Base-by-base conservation (phyloP, 192 early-diverging fungal genomes). In the Geosiphon pyriformis region DNA sequence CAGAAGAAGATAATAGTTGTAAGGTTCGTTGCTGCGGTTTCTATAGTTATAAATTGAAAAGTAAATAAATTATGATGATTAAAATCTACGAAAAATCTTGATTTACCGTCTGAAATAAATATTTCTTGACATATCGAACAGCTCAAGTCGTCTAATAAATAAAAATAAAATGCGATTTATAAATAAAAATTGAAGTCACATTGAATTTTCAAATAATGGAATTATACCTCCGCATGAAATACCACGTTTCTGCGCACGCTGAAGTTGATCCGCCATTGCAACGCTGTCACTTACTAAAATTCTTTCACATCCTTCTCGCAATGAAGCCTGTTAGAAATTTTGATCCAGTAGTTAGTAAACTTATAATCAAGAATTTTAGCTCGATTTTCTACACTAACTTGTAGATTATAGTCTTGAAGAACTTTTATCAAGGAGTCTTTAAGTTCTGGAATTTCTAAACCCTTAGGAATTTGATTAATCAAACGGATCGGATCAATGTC, bases 271-370 rank as follows among this genome's bases (percentile, higher is more conserved):
- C 0, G 91, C 84, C 55, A 97, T 78, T 30, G 85, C 82, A 23
- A 92, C 83, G 58, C 91, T 91, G 70, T 98, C 97, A 61, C 82
- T 88, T 4, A 91, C 83, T 55, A 98, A 73, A 48, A 99, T 95
- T 56, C 89, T 93, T 62, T 90, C 83, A 75, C 93, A 96, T 0
- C 94, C 95, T 72, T 93, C 86, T 30, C 90, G 81, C 27, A 99
- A 77, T 3, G 94, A 94, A 70, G 86, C 87, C 82, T 88, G 63
- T 20, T 22, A 20, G 11, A 0, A 10, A 34, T 52, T 20, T 52
- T 52, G 20, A 52, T 20, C 7, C 20, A n/a, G 22, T 52, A 22
- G 20, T 52, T 42, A 42, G 6, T 15, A 42, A 10, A 15, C 37
- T 10, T 10, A 42, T 42, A 42, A 42, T n/a, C n/a, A n/a, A n/a